phyloP scores from a whole-genome alignment of 2,329 filamentous ascomycete species.

The Aspergillus carbonarius region DNA sequence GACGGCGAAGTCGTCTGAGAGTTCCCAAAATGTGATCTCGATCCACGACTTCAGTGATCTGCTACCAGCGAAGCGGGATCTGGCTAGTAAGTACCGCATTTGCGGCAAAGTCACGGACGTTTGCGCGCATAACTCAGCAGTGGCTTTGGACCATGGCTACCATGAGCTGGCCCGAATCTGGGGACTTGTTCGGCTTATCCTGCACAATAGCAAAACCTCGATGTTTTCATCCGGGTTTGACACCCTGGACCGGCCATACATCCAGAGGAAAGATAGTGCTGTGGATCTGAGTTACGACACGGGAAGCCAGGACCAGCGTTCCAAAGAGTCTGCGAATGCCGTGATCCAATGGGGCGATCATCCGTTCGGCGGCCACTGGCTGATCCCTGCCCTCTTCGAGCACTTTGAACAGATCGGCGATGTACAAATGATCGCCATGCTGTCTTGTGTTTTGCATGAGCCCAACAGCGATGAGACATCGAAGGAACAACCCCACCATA shows the following conservation, averaged over 20 bases:
- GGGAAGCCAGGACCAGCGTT: slow-evolving; percentile 32
- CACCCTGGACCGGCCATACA: slow-evolving; percentile 62
- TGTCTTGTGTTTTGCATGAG: slow-evolving; percentile 60
- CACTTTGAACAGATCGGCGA: slow-evolving; percentile 62
- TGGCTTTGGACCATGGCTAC: slow-evolving; percentile 70
- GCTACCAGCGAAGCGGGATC: slow-evolving; percentile 73
- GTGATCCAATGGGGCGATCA: slow-evolving; percentile 58
- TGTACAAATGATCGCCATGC: slow-evolving; percentile 65
- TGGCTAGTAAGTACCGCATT: slow-evolving; percentile 78
- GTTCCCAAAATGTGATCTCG: slow-evolving; percentile 67
- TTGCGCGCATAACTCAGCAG: slow-evolving; percentile 77
- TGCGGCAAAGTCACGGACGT: slow-evolving; percentile 80
- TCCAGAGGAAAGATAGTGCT: slow-evolving; percentile 36
- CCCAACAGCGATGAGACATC: slow-evolving; percentile 44
- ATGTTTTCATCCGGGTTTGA: slow-evolving; percentile 61
- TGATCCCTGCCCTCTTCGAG: slow-evolving; percentile 58
- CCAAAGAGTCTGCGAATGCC: slow-evolving; percentile 40
- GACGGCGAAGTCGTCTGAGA: slow-evolving; percentile 47
- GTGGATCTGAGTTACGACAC: slow-evolving; percentile 33
- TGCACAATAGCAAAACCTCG: slow-evolving; percentile 74
- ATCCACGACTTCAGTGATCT: slow-evolving; percentile 69
- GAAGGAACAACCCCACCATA: slow-evolving; percentile 12
- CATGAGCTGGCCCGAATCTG: slow-evolving; percentile 77
- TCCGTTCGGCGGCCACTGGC: slow-evolving; percentile 55
- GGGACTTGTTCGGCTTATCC: slow-evolving; percentile 74